Evolutionary conservation across 2,329 filamentous ascomycete species (phyloP), one percentile per base, ranked within the genome.

Genomic region (Claviceps lovelessii): DNA sequence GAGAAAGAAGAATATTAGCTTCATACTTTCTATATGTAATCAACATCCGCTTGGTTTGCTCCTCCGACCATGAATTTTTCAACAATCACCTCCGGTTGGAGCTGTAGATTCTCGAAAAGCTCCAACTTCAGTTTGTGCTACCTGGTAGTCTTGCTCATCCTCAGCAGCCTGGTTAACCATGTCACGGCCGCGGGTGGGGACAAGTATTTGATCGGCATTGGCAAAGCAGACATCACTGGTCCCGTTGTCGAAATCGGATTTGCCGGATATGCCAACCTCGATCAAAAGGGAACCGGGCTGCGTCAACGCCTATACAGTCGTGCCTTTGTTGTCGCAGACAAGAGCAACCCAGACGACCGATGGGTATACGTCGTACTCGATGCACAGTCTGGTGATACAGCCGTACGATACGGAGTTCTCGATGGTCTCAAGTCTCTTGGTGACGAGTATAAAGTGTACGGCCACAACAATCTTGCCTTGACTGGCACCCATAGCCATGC

Each of bases 401-500:
- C 90, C 2, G 76, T 96, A 46, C 80, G 90, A 15, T 82, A 90
- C 67, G 90, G 90, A n/a, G 89, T 96, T 49, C 70, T 97, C 11
- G 78, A 91, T 54, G 86, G 81, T 1, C 74, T 97, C 9, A 73
- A 76, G 44, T 74, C 72, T 0, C 72, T 95, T 8, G 91, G 90
- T 0, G 68, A 75, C 17, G 83, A 85, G 3, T 95, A 90, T 66
- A 74, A 79, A 1, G 71, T 84, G 33, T 97, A 96, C 68, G 80
- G 77, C 49, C 79, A 86, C 62, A 78, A 86, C 61, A 97, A 95
- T 64, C 72, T 96, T 41, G 91, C 91, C 39, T 79, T 97, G 28
- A 95, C 89, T 0, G 91, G 90, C 54, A 97, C 91, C 0, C 91
- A 97, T 68, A 93, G 88, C 31, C 91, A 97, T 70, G 85, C 90